Conservation (phyloP, 2,329 filamentous ascomycete species). For the Colletotrichum lini region DNA sequence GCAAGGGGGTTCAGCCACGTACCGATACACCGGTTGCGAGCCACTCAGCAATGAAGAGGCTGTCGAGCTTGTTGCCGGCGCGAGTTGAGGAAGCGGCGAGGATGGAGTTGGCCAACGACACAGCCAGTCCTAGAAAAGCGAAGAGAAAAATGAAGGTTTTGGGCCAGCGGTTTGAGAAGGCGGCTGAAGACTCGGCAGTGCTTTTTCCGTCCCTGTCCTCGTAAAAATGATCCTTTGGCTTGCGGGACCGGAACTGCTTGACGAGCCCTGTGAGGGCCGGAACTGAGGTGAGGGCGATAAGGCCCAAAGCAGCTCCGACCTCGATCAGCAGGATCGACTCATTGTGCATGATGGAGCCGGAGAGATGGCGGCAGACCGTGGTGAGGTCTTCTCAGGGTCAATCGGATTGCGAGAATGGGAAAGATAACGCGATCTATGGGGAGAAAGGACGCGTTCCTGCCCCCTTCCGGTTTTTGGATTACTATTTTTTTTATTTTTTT, state of each 20-base stretch:
- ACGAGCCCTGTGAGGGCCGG: constrained; percentile 54
- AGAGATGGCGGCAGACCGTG: background rate
- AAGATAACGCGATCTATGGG: background rate
- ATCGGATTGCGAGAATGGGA: background rate
- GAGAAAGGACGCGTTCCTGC: background rate
- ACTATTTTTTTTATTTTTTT: background rate
- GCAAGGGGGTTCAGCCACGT: constrained; percentile 52
- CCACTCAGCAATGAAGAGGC: constrained; percentile 70
- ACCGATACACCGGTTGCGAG: constrained; percentile 75
- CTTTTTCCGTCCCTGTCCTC: constrained; percentile 79
- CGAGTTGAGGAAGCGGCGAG: constrained; percentile 58
- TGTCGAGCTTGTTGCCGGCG: constrained; percentile 47
- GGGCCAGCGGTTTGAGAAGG: constrained; percentile 73
- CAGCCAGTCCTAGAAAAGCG: constrained; percentile 66
- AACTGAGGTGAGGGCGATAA: constrained; percentile 54
- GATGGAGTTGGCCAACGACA: constrained; percentile 71
- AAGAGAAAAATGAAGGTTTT: constrained; percentile 69
- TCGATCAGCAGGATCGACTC: constrained; percentile 37
- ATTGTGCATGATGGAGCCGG: constrained; percentile 36
- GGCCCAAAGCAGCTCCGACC: constrained; percentile 49
- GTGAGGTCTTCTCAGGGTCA: background rate
- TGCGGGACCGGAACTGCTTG: constrained; percentile 53
- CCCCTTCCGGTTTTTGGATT: background rate
- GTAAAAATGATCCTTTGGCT: constrained; percentile 66
- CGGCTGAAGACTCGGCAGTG: constrained; percentile 72